phyloP scores from a whole-genome alignment of 345 rosid genomes.

The Gossypium longicalyx region DNA sequence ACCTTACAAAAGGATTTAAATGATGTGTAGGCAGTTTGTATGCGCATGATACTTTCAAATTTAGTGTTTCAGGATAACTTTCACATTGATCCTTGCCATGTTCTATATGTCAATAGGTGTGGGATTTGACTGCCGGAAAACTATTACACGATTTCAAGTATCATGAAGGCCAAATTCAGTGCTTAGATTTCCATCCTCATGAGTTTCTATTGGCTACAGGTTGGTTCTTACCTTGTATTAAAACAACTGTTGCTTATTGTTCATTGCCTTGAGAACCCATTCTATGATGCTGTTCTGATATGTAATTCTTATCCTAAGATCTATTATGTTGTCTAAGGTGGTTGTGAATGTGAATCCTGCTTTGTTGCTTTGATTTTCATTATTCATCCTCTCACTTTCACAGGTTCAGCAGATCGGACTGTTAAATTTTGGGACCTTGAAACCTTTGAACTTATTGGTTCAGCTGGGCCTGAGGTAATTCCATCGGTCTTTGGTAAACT shows the following conservation, averaged over 20 bases:
- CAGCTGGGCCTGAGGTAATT: slow-evolving; percentile 93
- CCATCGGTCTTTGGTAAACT: slow-evolving; percentile 15
- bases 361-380: neutral
- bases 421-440: slow-evolving; percentile 99
- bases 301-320: neutral
- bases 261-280: slow-evolving; percentile 8
- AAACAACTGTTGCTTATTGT: neutral
- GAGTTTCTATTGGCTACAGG: slow-evolving; percentile 97
- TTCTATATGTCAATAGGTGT: slow-evolving; percentile 48
- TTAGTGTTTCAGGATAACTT: neutral
- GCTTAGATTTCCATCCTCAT: slow-evolving; percentile 98
- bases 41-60: neutral
- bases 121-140: slow-evolving; percentile 99
- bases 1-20: neutral
- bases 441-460: slow-evolving; percentile 92
- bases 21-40: neutral
- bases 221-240: slow-evolving; percentile 24
- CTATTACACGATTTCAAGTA: slow-evolving; percentile 80
- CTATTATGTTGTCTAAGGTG: neutral
- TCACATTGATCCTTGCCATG: neutral
- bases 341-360: neutral
- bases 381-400: slow-evolving; percentile 12
- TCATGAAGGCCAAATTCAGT: slow-evolving; percentile 93
- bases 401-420: slow-evolving; percentile 97
- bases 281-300: neutral